phyloP scores from a whole-genome alignment of 495 filamentous ascomycete species.

The Annulohypoxylon stygium region DNA sequence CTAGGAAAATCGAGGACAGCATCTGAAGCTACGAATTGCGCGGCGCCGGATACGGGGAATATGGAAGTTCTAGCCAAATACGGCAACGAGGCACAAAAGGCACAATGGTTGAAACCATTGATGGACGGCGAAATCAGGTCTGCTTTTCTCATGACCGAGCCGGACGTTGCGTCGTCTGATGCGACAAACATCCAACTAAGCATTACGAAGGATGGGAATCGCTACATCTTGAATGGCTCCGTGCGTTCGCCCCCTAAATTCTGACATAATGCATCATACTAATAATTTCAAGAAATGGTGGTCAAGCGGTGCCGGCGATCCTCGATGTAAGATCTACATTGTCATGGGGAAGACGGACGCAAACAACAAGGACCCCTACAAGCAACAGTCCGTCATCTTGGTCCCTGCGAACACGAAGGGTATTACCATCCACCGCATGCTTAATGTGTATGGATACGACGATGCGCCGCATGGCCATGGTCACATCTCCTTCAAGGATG shows the following conservation, averaged over 20 bases:
- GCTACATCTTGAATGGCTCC: slow-evolving; percentile 88
- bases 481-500: slow-evolving; percentile 87
- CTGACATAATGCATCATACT: not conserved
- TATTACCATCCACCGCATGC: slow-evolving; percentile 85
- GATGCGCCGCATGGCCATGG: slow-evolving; percentile 95
- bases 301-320: slow-evolving; percentile 92
- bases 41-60: slow-evolving; percentile 93
- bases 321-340: slow-evolving; percentile 88
- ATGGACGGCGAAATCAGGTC: slow-evolving; percentile 88
- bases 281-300: slow-evolving; percentile 83
- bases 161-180: slow-evolving; percentile 85
- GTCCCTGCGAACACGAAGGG: slow-evolving; percentile 82
- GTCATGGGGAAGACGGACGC: slow-evolving; percentile 91
- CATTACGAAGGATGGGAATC: slow-evolving; percentile 82
- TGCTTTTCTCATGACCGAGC: slow-evolving; percentile 95
- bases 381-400: slow-evolving; percentile 89
- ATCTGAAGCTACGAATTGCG: slow-evolving; percentile 90
- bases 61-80: slow-evolving; percentile 98
- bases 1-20: slow-evolving; percentile 83
- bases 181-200: slow-evolving; percentile 88
- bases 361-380: slow-evolving; percentile 77
- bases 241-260: slow-evolving; percentile 58
- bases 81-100: slow-evolving; percentile 90
- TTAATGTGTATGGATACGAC: slow-evolving; percentile 92
- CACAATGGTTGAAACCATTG: slow-evolving; percentile 83